phyloP scores from a whole-genome alignment of 164 flowering plant genomes.

The Kalanchoe fedtschenkoi region DNA sequence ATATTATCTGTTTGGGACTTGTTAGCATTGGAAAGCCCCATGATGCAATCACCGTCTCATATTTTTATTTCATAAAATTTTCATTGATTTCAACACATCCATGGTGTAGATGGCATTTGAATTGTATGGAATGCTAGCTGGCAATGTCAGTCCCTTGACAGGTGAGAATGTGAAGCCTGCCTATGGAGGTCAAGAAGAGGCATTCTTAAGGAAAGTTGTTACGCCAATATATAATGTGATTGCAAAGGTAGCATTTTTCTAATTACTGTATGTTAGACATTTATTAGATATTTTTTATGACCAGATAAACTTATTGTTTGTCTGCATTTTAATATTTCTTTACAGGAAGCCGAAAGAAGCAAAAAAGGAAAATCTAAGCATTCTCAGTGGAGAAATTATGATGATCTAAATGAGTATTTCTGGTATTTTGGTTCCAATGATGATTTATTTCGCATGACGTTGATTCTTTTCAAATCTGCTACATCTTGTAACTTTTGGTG shows the following conservation, averaged over 20 bases:
- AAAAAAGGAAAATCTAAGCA: constrained; percentile 72
- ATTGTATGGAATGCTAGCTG: constrained; percentile 98
- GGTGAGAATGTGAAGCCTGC: constrained; percentile 98
- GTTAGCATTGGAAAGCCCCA: no score
- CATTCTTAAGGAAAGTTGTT: constrained; percentile 81
- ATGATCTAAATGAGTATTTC: constrained; percentile 91
- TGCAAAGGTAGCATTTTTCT: constrained; percentile 40
- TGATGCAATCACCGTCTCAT: neutral
- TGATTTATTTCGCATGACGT: neutral
- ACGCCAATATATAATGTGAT: constrained; percentile 88
- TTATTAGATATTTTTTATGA: neutral
- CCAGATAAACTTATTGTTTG: neutral
- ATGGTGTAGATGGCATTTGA: constrained; percentile 85
- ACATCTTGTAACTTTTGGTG: neutral
- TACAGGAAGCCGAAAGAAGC: constrained; percentile 83
- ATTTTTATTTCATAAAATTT: neutral
- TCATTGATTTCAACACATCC: neutral
- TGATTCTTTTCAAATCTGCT: neutral
- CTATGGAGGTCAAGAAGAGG: constrained; percentile 95
- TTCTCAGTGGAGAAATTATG: constrained; percentile 98
- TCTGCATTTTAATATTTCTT: constrained; percentile 7
- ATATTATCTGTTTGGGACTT: neutral
- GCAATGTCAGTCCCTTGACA: constrained; percentile 94
- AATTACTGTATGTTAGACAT: neutral
- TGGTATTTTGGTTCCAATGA: constrained; percentile 38